Evolutionary conservation across 495 filamentous ascomycete genomes (phyloP).

Genomic region (Hypoxylon subgilvum): DNA sequence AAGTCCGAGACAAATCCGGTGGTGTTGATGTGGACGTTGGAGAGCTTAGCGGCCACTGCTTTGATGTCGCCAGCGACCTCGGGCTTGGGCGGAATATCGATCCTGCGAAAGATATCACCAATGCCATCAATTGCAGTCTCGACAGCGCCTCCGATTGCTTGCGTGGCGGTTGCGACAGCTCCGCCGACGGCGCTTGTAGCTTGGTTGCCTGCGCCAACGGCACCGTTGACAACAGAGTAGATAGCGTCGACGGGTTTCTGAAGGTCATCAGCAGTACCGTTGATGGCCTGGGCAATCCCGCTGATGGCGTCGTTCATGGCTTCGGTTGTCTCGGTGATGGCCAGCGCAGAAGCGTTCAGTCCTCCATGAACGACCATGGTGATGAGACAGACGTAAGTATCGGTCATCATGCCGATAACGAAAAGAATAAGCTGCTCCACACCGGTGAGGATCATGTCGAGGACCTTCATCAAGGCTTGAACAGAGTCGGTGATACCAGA

Average conservation of each 20-base stretch:
- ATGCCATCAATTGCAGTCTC: slow-evolving; percentile 45
- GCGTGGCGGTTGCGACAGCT: slow-evolving; percentile 54
- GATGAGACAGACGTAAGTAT: slow-evolving; percentile 86
- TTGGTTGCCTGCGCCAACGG: slow-evolving; percentile 40
- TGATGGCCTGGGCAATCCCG: slow-evolving; percentile 67
- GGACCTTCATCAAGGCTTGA: slow-evolving; percentile 72
- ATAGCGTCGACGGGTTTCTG: slow-evolving; percentile 67
- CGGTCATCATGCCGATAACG: slow-evolving; percentile 84
- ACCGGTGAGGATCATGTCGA: slow-evolving; percentile 77
- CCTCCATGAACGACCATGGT: slow-evolving; percentile 78
- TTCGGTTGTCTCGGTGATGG: slow-evolving; percentile 72
- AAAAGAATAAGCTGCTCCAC: slow-evolving; percentile 90
- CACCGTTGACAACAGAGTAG: slow-evolving; percentile 63
- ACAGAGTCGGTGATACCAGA: slow-evolving; percentile 78
- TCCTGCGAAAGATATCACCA: slow-evolving; percentile 45
- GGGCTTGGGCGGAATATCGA: slow-evolving; percentile 50
- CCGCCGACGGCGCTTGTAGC: slow-evolving; percentile 60
- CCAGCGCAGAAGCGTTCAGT: slow-evolving; percentile 68
- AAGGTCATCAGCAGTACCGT: slow-evolving; percentile 60
- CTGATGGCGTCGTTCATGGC: slow-evolving; percentile 76
- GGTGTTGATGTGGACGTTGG: slow-evolving; percentile 70
- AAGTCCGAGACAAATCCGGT: slow-evolving; percentile 67
- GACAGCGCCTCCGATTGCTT: slow-evolving; percentile 59
- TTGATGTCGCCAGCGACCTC: slow-evolving; percentile 65
- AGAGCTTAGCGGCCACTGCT: slow-evolving; percentile 55